phyloP scores from a whole-genome alignment of 768 basidiomycete genomes.

The Zangia roseola region DNA sequence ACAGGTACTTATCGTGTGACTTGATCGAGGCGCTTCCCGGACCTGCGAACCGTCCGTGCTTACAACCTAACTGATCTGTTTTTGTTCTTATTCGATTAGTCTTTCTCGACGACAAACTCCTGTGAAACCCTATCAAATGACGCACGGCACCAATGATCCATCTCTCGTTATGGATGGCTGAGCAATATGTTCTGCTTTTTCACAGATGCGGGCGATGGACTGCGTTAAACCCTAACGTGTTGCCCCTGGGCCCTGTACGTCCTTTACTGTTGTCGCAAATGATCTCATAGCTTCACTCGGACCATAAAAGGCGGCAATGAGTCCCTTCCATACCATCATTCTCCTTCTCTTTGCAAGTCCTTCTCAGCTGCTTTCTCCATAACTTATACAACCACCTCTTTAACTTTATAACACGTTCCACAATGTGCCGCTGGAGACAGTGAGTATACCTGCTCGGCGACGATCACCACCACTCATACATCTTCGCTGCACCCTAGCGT shows the following conservation, averaged over 20 bases:
- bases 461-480: neutral
- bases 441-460: slow-evolving; percentile 29
- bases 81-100: slow-evolving; percentile 33
- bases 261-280: slow-evolving; percentile 16
- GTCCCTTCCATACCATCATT: slow-evolving; percentile 9
- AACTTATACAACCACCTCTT: neutral
- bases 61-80: slow-evolving; percentile 14
- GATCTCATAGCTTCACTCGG: slow-evolving; percentile 26
- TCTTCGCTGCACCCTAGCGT: slow-evolving; percentile 31
- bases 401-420: slow-evolving; percentile 3
- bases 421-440: slow-evolving; percentile 58
- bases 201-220: slow-evolving; percentile 21
- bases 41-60: slow-evolving; percentile 13
- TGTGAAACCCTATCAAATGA: slow-evolving; percentile 38
- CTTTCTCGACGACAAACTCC: slow-evolving; percentile 35
- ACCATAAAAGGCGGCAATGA: slow-evolving; percentile 28
- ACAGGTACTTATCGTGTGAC: slow-evolving; percentile 20
- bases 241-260: slow-evolving; percentile 21
- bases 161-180: slow-evolving; percentile 26
- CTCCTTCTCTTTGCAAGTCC: neutral
- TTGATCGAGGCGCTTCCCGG: slow-evolving; percentile 22
- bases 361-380: slow-evolving; percentile 8
- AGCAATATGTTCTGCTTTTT: slow-evolving; percentile 29
- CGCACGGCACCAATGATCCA: slow-evolving; percentile 25
- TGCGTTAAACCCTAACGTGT: slow-evolving; percentile 24